phyloP scores from a whole-genome alignment of 2,329 filamentous ascomycete species.

The Alternaria angustiovoidea region DNA sequence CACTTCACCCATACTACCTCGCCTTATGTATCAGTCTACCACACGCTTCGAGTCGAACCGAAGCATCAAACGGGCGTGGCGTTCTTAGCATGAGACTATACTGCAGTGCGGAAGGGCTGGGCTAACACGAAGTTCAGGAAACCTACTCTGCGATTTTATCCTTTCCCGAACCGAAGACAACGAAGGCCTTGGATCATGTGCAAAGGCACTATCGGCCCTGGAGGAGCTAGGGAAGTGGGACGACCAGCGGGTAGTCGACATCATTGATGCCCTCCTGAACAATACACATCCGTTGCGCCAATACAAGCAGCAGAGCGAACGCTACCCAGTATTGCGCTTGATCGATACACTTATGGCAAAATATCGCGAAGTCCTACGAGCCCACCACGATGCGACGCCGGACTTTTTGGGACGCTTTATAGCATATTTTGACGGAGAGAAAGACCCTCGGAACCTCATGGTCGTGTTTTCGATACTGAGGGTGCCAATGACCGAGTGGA shows the following conservation, averaged over 20 bases:
- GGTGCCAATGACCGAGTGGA: slow-evolving; percentile 74
- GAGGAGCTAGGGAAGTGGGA: slow-evolving; percentile 69
- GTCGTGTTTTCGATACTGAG: slow-evolving; percentile 72
- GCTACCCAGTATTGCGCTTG: slow-evolving; percentile 69
- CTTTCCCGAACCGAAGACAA: slow-evolving; percentile 68
- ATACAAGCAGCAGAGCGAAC: slow-evolving; percentile 67
- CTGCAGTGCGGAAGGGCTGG: neutral
- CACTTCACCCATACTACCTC: neutral
- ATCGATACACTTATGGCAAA: slow-evolving; percentile 69
- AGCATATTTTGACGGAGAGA: slow-evolving; percentile 72
- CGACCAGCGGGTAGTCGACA: slow-evolving; percentile 61
- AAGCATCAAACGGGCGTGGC: neutral
- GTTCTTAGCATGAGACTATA: neutral
- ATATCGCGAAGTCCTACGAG: slow-evolving; percentile 55
- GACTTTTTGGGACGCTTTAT: slow-evolving; percentile 69
- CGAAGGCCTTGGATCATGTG: slow-evolving; percentile 63
- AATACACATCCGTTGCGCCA: slow-evolving; percentile 67
- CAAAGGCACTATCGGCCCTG: slow-evolving; percentile 66
- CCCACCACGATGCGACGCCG: slow-evolving; percentile 60
- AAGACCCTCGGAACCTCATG: slow-evolving; percentile 75
- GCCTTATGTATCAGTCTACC: neutral
- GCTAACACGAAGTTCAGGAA: slow-evolving; percentile 50
- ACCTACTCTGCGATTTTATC: slow-evolving; percentile 68
- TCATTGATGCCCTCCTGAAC: slow-evolving; percentile 60
- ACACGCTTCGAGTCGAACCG: no score